These are phyloP conservation scores for Nigrospora osmanthi DNA, from an alignment of 2,329 filamentous ascomycete species.

Conservation along the genomic window DNA sequence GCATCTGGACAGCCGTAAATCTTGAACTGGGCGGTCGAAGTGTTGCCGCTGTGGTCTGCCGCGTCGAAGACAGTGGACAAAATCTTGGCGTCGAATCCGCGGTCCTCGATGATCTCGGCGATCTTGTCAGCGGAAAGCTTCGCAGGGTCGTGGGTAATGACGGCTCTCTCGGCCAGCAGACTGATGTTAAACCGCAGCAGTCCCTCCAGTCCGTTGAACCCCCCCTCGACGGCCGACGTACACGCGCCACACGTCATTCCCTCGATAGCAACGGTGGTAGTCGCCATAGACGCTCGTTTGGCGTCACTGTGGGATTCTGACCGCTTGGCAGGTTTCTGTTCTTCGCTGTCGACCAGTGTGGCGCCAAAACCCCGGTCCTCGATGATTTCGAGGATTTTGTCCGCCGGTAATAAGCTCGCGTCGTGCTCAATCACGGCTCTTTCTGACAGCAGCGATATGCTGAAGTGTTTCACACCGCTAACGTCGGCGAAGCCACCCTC, in stretches of 20 bases:
- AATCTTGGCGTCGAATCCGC: conserved; percentile 81
- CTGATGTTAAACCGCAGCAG: conserved; percentile 90
- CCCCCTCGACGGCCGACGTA: conserved; percentile 81
- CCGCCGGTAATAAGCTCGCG: conserved; percentile 40
- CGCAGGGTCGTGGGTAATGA: conserved; percentile 72
- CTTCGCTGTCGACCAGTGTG: conserved; percentile 64
- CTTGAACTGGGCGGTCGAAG: conserved; percentile 67
- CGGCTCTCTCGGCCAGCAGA: conserved; percentile 82
- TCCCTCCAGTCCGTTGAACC: conserved; percentile 70
- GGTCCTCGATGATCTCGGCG: conserved; percentile 75
- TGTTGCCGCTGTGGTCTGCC: conserved; percentile 43
- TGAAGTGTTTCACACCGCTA: conserved; percentile 66
- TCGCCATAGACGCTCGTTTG: conserved; percentile 41
- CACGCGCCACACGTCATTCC: conserved; percentile 98
- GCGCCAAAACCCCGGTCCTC: conserved; percentile 76
- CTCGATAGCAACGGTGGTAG: conserved; percentile 81
- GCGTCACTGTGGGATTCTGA: conserved; percentile 15
- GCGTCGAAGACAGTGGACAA: conserved; percentile 64
- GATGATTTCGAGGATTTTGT: conserved; percentile 50
- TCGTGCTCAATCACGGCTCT: conserved; percentile 82
- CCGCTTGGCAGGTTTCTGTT: conserved; percentile 30
- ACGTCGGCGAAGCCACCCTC: conserved; percentile 74
- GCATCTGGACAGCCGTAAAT: conserved; percentile 73
- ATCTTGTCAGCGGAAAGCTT: conserved; percentile 69
- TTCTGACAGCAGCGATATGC: conserved; percentile 76